These are phyloP conservation scores for Botrytis medusae DNA, from an alignment of 2,329 filamentous ascomycete genomes.

Conservation along the genomic window DNA sequence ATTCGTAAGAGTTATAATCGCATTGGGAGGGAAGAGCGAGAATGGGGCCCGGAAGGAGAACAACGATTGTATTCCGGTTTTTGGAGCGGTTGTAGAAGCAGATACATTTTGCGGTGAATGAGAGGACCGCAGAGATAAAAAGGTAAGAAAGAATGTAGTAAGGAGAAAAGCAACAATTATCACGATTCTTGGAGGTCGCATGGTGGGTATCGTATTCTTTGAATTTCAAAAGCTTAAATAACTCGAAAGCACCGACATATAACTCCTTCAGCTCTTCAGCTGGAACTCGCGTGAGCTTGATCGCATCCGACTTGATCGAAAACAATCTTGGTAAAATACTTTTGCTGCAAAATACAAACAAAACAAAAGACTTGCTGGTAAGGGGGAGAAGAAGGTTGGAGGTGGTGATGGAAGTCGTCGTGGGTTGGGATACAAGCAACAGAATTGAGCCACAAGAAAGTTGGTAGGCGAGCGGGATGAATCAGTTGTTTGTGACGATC, in stretches of 20 bases:
- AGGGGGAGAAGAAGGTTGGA: background rate
- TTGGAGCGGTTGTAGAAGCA: constrained; percentile 25
- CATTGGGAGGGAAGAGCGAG: constrained; percentile 90
- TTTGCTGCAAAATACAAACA: constrained; percentile 12
- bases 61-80: constrained; percentile 53
- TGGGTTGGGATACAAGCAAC: constrained; percentile 1
- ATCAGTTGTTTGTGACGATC: constrained; percentile 2
- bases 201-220: constrained; percentile 30
- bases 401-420: constrained; percentile 13
- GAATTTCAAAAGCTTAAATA: constrained; percentile 18
- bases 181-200: constrained; percentile 40
- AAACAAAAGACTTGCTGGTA: background rate
- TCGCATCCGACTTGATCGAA: constrained; percentile 17
- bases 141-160: constrained; percentile 36
- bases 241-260: constrained; percentile 8
- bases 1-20: constrained; percentile 92
- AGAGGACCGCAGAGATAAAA: constrained; percentile 38
- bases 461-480: constrained; percentile 16
- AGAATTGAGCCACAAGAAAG: constrained; percentile 8
- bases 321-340: background rate
- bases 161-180: constrained; percentile 38
- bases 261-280: constrained; percentile 21
- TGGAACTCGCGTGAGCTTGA: constrained; percentile 14
- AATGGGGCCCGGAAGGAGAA: constrained; percentile 75
- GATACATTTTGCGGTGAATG: constrained; percentile 30